These are phyloP conservation scores for Tulasnella sp. DNA, from an alignment of 768 basidiomycete genomes.

Conservation along the genomic window DNA sequence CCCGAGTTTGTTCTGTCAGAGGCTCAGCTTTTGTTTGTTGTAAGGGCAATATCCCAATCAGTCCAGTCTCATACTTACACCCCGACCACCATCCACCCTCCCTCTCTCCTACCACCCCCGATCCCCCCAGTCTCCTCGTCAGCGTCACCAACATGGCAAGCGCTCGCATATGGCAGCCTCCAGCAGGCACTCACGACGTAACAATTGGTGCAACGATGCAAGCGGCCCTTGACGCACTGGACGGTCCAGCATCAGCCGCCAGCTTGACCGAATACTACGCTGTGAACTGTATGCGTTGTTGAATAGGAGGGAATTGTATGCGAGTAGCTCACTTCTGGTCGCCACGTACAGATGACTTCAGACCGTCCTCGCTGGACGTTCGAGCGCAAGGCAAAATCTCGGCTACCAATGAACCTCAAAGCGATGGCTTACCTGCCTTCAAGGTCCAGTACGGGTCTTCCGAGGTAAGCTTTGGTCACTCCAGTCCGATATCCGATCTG, in stretches of 20 bases:
- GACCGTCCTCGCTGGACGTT: constrained; percentile 56
- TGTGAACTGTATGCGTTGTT: background rate
- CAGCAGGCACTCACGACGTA: constrained; percentile 1
- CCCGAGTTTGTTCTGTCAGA: background rate
- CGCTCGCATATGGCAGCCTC: constrained; percentile 9
- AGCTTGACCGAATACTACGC: background rate
- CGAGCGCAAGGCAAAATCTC: constrained; percentile 49
- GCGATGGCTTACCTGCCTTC: constrained; percentile 33
- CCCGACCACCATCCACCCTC: background rate
- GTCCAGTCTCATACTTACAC: background rate
- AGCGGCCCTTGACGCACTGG: constrained; percentile 7
- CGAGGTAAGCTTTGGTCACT: constrained; percentile 36
- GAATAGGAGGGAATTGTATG: background rate
- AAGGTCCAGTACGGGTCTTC: constrained; percentile 53
- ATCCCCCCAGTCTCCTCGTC: background rate
- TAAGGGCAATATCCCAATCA: constrained; percentile 7
- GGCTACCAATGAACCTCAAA: constrained; percentile 35
- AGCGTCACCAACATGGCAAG: background rate
- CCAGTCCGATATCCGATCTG: background rate
- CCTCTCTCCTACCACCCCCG: background rate
- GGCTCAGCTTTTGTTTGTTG: background rate
- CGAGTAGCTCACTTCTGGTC: background rate
- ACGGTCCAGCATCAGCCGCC: background rate
- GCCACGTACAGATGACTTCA: constrained; percentile 51
- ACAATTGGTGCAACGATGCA: background rate